Evolutionary conservation across 768 basidiomycete genomes (phyloP).

Genomic region (Multifurca ochricompacta): DNA sequence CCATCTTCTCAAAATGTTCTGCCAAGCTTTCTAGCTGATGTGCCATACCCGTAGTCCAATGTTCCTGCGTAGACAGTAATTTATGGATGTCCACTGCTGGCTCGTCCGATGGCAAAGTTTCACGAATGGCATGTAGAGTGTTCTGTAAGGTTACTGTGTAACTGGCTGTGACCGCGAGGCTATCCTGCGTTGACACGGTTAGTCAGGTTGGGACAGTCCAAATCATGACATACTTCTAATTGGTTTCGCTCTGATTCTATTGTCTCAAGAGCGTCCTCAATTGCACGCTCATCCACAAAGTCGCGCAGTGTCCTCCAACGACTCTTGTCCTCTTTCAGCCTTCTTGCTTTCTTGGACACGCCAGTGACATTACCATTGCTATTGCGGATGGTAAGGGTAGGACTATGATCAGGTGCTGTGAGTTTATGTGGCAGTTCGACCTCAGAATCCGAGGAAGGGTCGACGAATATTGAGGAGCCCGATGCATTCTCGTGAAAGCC

Average conservation of each 20-base stretch:
- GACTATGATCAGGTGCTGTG: slow-evolving; percentile 29
- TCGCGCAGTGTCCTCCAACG: slow-evolving; percentile 79
- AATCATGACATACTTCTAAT: slow-evolving; percentile 50
- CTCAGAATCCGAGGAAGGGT: slow-evolving; percentile 47
- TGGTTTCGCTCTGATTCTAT: slow-evolving; percentile 62
- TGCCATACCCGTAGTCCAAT: slow-evolving; percentile 59
- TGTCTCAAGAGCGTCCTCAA: slow-evolving; percentile 67
- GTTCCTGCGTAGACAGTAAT: slow-evolving; percentile 49
- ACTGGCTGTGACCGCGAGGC: slow-evolving; percentile 53
- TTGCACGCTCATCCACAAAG: slow-evolving; percentile 76
- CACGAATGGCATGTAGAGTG: slow-evolving; percentile 49
- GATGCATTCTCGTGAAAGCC: slow-evolving; percentile 62
- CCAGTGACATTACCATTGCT: slow-evolving; percentile 17
- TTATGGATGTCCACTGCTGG: slow-evolving; percentile 37
- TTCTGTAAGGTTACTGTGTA: slow-evolving; percentile 56
- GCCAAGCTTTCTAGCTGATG: slow-evolving; percentile 61
- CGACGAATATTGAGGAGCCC: slow-evolving; percentile 74
- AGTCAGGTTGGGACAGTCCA: slow-evolving; percentile 27
- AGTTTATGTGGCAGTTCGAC: slow-evolving; percentile 23
- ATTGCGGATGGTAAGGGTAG: slow-evolving; percentile 35
- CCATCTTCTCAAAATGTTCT: slow-evolving; percentile 74
- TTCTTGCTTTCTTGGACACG: slow-evolving; percentile 15
- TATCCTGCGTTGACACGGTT: slow-evolving; percentile 37
- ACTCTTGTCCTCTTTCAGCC: slow-evolving; percentile 36
- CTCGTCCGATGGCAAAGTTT: slow-evolving; percentile 38